Base-by-base conservation (phyloP, 805 yeast species). In the Nakazawaea ernobii region DNA sequence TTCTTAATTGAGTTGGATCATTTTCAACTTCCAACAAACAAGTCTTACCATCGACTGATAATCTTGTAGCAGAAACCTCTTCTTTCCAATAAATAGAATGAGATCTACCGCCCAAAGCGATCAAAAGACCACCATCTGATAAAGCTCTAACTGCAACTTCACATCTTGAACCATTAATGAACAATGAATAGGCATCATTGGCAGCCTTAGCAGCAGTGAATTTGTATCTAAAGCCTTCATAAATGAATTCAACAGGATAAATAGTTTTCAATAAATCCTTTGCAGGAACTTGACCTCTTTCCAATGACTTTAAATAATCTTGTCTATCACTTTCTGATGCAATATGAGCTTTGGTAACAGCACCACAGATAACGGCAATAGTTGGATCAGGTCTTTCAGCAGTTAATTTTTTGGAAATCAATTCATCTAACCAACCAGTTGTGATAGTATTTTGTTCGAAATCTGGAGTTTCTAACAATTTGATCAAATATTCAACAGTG, bases 391-490 rank as follows among this genome's bases (percentile, higher is more conserved):
- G 99, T 69, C 97, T 84, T 70, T 94, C 97, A 36, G 97, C 95
- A 35, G 99, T 94, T 66, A 95, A 80, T 60, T 86, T 90, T 68
- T 88, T 87, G 51, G 95, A 75, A 60, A 94, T 94, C 60, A 94
- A 79, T 68, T 92, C 98, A 68, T 94, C 99, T 61, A 94, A 80
- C 99, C 99, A 94, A 48, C 98, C 98, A 49, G 99, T 94, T 50
- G 99, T 94, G 60, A 94, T 92, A 42, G 94, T 92, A 68, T 94
- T 95, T 49, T 85, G 90, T 70, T 90, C 97, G 59, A 94, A 94
- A 63, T 86, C 99, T 47, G 96, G 94, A 24, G 99, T 91, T 71
- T 94, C 98, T 59, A 94, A 76, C 57, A 94, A 77, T 66, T 92
- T 92, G 69, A 95, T 94, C 61, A 94, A 78, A 63, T 94, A 94